phyloP scores from a whole-genome alignment of 2,329 filamentous ascomycete species.

The Cyanodermella asteris region DNA sequence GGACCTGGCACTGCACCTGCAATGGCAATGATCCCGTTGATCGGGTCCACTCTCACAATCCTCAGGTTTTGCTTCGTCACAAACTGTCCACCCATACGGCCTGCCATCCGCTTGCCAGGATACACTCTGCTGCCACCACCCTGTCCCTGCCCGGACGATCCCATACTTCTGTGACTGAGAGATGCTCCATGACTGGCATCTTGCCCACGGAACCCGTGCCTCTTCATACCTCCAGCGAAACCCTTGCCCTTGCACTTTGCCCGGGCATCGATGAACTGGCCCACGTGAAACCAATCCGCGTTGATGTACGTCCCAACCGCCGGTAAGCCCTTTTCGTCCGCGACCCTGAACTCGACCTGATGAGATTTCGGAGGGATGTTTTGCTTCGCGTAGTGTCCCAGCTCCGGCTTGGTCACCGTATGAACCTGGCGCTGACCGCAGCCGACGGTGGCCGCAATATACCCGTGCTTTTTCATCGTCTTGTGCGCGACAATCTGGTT shows the following conservation, averaged over 20 bases:
- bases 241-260: constrained; percentile 69
- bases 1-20: constrained; percentile 58
- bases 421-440: constrained; percentile 48
- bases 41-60: constrained; percentile 68
- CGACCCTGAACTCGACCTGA: constrained; percentile 73
- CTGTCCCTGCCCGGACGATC: constrained; percentile 73
- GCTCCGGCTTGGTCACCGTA: constrained; percentile 60
- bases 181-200: constrained; percentile 88
- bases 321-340: constrained; percentile 47
- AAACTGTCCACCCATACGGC: constrained; percentile 75
- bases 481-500: constrained; percentile 80
- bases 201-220: constrained; percentile 75
- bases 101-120: constrained; percentile 95
- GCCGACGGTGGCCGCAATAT: constrained; percentile 85
- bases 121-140: constrained; percentile 79
- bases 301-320: constrained; percentile 53
- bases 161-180: constrained; percentile 77
- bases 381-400: constrained; percentile 73
- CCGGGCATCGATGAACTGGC: constrained; percentile 74
- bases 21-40: constrained; percentile 71
- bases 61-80: constrained; percentile 83
- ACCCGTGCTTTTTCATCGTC: constrained; percentile 59
- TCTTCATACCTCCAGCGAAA: constrained; percentile 95
- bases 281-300: constrained; percentile 78
- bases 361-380: constrained; percentile 66